These are phyloP conservation scores for Xylaria telfairii DNA, from an alignment of 495 filamentous ascomycete species.

Conservation along the genomic window DNA sequence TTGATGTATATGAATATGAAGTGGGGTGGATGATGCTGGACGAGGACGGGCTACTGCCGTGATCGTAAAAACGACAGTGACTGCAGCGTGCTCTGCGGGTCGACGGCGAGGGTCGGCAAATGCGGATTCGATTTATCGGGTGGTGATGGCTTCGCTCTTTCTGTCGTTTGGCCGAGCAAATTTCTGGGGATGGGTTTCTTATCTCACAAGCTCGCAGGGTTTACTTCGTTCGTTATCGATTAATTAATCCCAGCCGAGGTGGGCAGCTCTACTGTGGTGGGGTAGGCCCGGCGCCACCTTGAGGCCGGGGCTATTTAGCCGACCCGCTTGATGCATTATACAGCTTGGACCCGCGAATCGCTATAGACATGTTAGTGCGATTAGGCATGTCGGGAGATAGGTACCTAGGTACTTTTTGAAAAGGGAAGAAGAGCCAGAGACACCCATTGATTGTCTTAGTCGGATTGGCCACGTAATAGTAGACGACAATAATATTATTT, in stretches of 20 bases:
- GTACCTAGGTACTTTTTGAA: no score
- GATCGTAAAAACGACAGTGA: no score
- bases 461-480: no score
- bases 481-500: no score
- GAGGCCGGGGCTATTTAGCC: no score
- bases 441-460: no score
- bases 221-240: conserved; percentile 8
- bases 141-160: conserved; percentile 2
- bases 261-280: not conserved
- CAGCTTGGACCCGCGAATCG: no score
- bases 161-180: not conserved
- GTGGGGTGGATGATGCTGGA: not conserved
- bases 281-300: no score
- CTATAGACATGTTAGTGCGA: no score
- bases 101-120: not conserved
- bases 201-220: not conserved
- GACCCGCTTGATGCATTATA: not conserved
- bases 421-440: no score
- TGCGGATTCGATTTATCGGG: not conserved
- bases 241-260: not conserved
- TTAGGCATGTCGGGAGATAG: no score
- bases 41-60: not conserved
- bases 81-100: not conserved
- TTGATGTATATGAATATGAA: no score
- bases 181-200: conserved; percentile 15